Evolutionary conservation across 2,329 filamentous ascomycete species (phyloP), one percentile per base, ranked within the genome.

Genomic region (Fonsecaea multimorphosa): DNA sequence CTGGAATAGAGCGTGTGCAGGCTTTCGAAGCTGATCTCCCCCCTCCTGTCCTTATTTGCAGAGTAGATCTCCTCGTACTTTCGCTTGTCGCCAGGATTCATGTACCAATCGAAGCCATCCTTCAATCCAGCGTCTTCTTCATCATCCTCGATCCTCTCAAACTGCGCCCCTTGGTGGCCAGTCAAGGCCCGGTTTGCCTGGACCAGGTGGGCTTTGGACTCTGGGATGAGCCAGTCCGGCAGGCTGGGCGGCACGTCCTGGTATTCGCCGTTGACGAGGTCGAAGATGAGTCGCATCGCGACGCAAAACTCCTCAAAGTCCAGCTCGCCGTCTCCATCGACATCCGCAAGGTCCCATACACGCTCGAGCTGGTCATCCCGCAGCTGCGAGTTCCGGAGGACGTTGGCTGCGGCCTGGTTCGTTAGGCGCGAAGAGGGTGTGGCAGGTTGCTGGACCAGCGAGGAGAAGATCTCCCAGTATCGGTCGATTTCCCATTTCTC

Each of bases 281-380:
- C 95, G 78, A 98, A 99, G 74, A 98, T 97, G 75, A 99, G 83
- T 75, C 95, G 88, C 95, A 99, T 99, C 44, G 93, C 95, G 65
- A 99, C 95, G 79, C 95, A 99, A 78, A 99, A 99, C 84, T 99
- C 95, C 81, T 99, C 95, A 82, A 99, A 99, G 80, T 99, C 95
- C 61, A 99, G 84, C 79, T 96, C 96, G 69, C 95, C 95, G 82
- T 99, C 95, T 73, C 93, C 93, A 80, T 99, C 95, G 68, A 99
- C 92, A 77, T 99, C 95, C 65, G 95, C 92, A 69, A 99, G 85
- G 76, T 99, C 95, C 95, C 95, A 99, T 69, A 99, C 92, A 73
- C 89, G 87, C 81, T 98, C 95, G n/a, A 99, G 89, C 81, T 99
- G 94, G 75, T 89, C 87, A 77, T 91, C 89, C 69, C 86, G 83